Evolutionary conservation across 129 eudicot genomes (phyloP).

Genomic region (Arctium minus): DNA sequence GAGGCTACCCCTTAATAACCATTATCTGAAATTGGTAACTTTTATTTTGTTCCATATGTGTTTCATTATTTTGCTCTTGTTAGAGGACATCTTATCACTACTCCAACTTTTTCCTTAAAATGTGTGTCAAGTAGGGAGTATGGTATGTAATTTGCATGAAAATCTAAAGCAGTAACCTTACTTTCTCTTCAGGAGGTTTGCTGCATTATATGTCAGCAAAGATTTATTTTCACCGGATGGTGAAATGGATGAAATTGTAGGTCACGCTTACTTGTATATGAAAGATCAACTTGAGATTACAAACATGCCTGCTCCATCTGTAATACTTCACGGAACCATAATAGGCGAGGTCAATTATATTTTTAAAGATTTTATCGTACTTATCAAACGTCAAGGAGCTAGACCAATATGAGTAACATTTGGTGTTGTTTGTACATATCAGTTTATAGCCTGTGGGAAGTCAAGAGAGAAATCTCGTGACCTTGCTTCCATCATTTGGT

Average conservation of each 20-base stretch:
- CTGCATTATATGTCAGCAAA: constrained; percentile 48
- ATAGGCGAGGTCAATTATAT: constrained; percentile 33
- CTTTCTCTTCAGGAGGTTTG: constrained; percentile 48
- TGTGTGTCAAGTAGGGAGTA: neutral
- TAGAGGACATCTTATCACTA: too few species aligned
- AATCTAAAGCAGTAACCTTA: neutral
- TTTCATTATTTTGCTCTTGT: neutral
- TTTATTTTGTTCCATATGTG: too few species aligned
- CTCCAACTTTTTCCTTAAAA: neutral
- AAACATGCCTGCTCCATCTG: constrained; percentile 47
- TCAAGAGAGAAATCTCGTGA: constrained; percentile 53
- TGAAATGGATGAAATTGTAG: constrained; percentile 58
- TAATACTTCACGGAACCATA: constrained; percentile 61
- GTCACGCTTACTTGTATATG: constrained; percentile 52
- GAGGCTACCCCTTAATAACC: neutral
- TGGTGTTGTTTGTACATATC: constrained; percentile 38
- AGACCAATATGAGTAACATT: neutral
- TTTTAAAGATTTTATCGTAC: neutral
- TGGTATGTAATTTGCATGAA: neutral
- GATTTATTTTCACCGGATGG: constrained; percentile 36
- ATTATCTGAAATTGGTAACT: neutral
- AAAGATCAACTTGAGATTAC: constrained; percentile 65
- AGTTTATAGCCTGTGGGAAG: constrained; percentile 60
- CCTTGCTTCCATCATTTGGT: constrained; percentile 56
- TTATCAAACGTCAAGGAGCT: neutral